phyloP scores from a whole-genome alignment of 2,329 filamentous ascomycete species.

The Torrubiella hemipterigena region DNA sequence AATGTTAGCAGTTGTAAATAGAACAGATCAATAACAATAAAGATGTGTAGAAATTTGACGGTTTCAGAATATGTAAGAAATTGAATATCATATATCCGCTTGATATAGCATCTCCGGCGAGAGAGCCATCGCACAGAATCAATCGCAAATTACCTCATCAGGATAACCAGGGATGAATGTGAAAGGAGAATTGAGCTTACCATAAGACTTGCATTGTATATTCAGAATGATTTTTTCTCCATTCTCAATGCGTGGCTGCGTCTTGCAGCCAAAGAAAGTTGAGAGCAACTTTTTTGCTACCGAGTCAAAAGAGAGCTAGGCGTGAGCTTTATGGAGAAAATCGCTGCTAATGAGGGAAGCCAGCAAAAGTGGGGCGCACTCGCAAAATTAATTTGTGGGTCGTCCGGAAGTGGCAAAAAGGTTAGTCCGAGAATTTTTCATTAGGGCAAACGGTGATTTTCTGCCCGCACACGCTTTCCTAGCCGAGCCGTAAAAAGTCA shows the following conservation, averaged over 20 bases:
- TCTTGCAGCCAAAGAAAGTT: no score
- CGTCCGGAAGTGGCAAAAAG: conserved; percentile 13
- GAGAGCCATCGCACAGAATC: conserved; percentile 75
- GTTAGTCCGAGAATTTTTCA: conserved; percentile 18
- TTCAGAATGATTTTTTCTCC: no score
- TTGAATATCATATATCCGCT: conserved; percentile 70
- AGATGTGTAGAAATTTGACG: conserved; percentile 4
- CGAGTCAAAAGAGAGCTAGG: no score
- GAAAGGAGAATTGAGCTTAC: conserved; percentile 15
- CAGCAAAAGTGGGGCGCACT: neutral
- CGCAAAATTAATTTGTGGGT: neutral
- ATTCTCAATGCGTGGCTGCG: no score
- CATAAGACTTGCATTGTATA: conserved; percentile 12
- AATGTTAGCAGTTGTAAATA: conserved; percentile 11
- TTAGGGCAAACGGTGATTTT: conserved; percentile 31
- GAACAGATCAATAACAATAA: conserved; percentile 12
- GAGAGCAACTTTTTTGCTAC: no score
- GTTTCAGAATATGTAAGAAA: conserved; percentile 98
- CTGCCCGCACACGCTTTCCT: conserved; percentile 24
- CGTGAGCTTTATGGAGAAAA: no score
- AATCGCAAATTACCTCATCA: conserved; percentile 99
- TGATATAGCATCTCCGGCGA: conserved; percentile 82
- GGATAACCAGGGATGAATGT: no score
- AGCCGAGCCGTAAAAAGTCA: conserved; percentile 29
- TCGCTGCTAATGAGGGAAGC: conserved; percentile 1